Evolutionary conservation across 805 yeast genomes (phyloP), one percentile per base, ranked within the genome.

Genomic region (Sugiyamaella americana): DNA sequence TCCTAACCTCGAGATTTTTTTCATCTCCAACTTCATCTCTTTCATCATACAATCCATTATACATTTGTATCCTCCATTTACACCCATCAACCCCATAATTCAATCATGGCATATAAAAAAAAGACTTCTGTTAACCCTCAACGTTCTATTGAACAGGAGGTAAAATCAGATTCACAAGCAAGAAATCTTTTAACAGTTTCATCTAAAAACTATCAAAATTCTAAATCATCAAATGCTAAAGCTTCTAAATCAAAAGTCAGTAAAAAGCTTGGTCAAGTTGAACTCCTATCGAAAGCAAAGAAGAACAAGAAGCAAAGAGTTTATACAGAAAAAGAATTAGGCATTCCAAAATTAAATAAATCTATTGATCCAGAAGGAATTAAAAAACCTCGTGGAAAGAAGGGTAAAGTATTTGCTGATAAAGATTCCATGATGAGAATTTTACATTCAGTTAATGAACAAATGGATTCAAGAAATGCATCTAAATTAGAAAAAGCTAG

Each of bases 401-500:
- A 91, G 58, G 71, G 70, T 49, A 68, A 69, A 47, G 65, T 61
- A 17, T 64, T 62, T 46, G 62, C 61, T 17, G 63, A 52, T 22
- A 95, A 85, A 58, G 74, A 78, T 55, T 87, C 87, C 59, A 64
- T 87, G 67, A 77, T 76, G 53, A 74, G 94, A 64, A 72, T 91
- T 50, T 79, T 89, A 44, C 82, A 80, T 53, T 78, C 83, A 26
- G 87, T 93, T 46, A 88, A 87, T 57, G 95, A 88, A 60, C 78
- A 82, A 51, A 74, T 80, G 53, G 97, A 91, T 51, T 74, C 77
- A 37, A 76, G 79, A 5, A 81, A 83, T 57, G 96, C 89, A 59
- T 84, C 95, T 55, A 93, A 88, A 66, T 71, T 93, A 47, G 98
- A 91, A 61, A 87, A 86, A 61, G 82, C 95, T 0, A 79, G 86